Evolutionary conservation across 2,329 filamentous ascomycete species (phyloP).

Genomic region (Microcyclospora tardicrescens): DNA sequence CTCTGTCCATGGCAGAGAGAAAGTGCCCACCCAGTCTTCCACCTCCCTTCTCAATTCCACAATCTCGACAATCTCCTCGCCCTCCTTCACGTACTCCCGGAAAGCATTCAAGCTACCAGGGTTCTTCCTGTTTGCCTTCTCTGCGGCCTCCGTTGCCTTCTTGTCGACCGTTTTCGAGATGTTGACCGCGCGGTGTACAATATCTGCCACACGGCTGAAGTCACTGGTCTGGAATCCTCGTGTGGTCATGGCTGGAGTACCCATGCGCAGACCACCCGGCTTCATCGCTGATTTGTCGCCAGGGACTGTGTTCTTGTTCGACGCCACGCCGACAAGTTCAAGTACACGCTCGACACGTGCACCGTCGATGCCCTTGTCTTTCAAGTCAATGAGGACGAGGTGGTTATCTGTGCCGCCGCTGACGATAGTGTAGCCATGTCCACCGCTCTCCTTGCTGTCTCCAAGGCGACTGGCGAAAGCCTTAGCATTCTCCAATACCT

Average conservation of each 20-base stretch:
- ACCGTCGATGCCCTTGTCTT: constrained; percentile 77
- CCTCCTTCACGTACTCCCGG: constrained; percentile 53
- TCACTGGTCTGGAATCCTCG: constrained; percentile 82
- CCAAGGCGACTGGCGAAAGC: constrained; percentile 61
- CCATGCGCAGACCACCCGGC: constrained; percentile 85
- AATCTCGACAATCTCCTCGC: constrained; percentile 56
- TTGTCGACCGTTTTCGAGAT: constrained; percentile 68
- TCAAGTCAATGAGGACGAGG: constrained; percentile 83
- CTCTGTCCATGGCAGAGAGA: constrained; percentile 20
- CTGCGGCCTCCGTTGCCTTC: constrained; percentile 54
- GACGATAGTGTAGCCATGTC: constrained; percentile 76
- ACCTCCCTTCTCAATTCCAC: constrained; percentile 61
- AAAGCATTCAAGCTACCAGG: constrained; percentile 54
- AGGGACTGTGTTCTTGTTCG: constrained; percentile 98
- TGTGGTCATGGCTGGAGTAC: constrained; percentile 94
- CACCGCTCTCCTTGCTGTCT: constrained; percentile 57
- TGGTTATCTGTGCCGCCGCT: constrained; percentile 96
- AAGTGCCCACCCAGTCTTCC: constrained; percentile 65
- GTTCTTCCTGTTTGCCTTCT: constrained; percentile 54
- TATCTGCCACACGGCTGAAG: constrained; percentile 73
- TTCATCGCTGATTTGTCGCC: constrained; percentile 89
- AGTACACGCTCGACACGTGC: constrained; percentile 90
- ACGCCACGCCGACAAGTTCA: constrained; percentile 96
- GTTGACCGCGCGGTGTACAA: constrained; percentile 70
- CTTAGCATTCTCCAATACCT: constrained; percentile 83